A percentile compares a stretch with the other conserved stretches of the same genome.
Conservation (phyloP, 2,329 filamentous ascomycete species). For the Mycogone perniciosa region DNA sequence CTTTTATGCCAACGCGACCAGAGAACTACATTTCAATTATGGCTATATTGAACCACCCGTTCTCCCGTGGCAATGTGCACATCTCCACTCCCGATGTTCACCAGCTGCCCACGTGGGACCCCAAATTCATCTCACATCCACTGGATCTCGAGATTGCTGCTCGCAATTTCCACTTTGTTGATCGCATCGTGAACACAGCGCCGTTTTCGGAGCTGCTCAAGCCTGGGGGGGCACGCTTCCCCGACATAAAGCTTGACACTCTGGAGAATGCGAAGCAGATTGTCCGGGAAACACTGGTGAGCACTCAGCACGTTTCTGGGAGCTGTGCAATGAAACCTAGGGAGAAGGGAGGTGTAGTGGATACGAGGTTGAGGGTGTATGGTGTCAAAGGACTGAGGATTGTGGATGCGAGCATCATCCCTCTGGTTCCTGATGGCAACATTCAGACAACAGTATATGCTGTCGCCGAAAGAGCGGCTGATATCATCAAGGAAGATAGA, state of each 20-base stretch:
- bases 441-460: slow-evolving; percentile 25
- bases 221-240: slow-evolving; percentile 26
- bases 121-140: slow-evolving; percentile 34
- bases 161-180: slow-evolving; percentile 38
- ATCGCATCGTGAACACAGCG: slow-evolving; percentile 28
- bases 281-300: slow-evolving; percentile 28
- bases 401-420: slow-evolving; percentile 41
- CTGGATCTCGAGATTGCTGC: slow-evolving; percentile 50
- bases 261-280: slow-evolving; percentile 32
- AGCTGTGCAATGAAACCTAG: slow-evolving; percentile 45
- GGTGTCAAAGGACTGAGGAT: slow-evolving; percentile 38
- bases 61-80: slow-evolving; percentile 53
- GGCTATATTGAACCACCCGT: slow-evolving; percentile 53
- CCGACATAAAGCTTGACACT: slow-evolving; percentile 17
- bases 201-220: slow-evolving; percentile 36
- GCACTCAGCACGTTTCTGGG: slow-evolving; percentile 42
- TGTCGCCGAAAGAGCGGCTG: slow-evolving; percentile 35
- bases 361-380: slow-evolving; percentile 36
- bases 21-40: slow-evolving; percentile 49
- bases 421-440: slow-evolving; percentile 35
- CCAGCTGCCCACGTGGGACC: slow-evolving; percentile 32
- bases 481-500: slow-evolving; percentile 25
- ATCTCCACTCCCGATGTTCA: slow-evolving; percentile 38
- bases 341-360: slow-evolving; percentile 40
- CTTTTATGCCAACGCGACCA: slow-evolving; percentile 13